Base-by-base conservation (phyloP, 352 stramenopile species). In the Elongisporangium anandrum region DNA sequence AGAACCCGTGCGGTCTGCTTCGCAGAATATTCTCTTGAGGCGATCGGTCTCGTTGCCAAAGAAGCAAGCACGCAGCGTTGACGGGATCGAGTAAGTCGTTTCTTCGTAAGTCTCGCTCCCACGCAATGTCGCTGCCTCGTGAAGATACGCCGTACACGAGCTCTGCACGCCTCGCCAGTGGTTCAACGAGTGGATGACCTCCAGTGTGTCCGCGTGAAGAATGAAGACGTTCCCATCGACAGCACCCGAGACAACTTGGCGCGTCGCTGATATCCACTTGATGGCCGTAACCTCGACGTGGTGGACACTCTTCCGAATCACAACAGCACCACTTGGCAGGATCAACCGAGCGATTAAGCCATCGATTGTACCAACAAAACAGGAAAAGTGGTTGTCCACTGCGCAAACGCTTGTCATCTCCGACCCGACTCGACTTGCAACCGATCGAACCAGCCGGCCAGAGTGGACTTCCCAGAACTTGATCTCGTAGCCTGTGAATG, bases 161-260 rank as follows among this genome's bases (percentile, higher is more conserved):
- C 60, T 67, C 41, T 69, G 70, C 16, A 77, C 60, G 0, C 65
- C 67, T 26, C 73, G 63, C 76, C 71, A 82, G 51, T 84, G 76
- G 22, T 80, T 76, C 0, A 86, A 29, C 16, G 59, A 65, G 23
- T 76, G 61, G 10, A 78, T 17, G 2, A 66, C 52, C 20, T 81
- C 60, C 0, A 86, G 53, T 10, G 69, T 72, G 47, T 77, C 66
- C 34, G 59, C 74, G 8, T 62, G 23, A 13, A 60, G 60, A 7
- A 86, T 59, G 24, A 81, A 34, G 15, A 80, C 66, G 38, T 61
- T 77, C 0, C 76, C 73, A 17, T 78, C 65, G 15, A 61, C 59
- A 3, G 57, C 63, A 17, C 68, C 73, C 1, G 66, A 75, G 2
- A 75, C 57, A 8, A 86, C 23, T 9, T 68, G 63, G 2, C 64